phyloP scores from a whole-genome alignment of 2,329 filamentous ascomycete genomes.

The Alternaria ethzedia region DNA sequence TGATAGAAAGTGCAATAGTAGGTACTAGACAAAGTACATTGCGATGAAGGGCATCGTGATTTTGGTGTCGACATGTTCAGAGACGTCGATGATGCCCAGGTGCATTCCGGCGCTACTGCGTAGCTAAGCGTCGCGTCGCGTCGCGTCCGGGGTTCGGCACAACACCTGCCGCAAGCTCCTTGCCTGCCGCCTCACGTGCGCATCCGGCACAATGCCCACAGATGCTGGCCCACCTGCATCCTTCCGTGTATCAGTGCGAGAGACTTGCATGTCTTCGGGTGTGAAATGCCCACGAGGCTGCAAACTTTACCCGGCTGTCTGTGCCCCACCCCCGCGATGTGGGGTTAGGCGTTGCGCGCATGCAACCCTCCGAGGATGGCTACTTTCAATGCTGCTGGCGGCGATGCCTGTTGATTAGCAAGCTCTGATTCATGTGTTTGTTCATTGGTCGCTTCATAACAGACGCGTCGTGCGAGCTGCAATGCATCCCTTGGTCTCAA shows the following conservation, averaged over 20 bases:
- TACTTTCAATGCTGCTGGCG: background rate
- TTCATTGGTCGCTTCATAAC: background rate
- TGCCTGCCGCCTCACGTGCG: background rate
- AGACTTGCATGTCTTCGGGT: background rate
- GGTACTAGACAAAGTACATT: background rate
- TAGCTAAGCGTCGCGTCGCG: background rate
- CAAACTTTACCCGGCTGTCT: slow-evolving; percentile 28
- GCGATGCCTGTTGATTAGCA: background rate
- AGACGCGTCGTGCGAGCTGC: background rate
- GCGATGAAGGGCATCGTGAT: background rate
- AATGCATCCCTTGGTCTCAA: background rate
- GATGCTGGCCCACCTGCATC: background rate
- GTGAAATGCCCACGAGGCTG: background rate
- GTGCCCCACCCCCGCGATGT: slow-evolving; percentile 40
- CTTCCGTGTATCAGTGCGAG: background rate
- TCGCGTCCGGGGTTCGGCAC: background rate
- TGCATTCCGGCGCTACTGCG: background rate
- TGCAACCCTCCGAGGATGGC: background rate
- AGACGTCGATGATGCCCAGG: background rate
- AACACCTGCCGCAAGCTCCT: background rate
- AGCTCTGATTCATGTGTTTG: background rate
- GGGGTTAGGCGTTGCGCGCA: slow-evolving; percentile 22
- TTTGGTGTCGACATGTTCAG: background rate
- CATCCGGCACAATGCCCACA: background rate
- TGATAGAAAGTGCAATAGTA: background rate